These are phyloP conservation scores for Serendipita indica DNA, from an alignment of 768 basidiomycete genomes.

Conservation along the genomic window DNA sequence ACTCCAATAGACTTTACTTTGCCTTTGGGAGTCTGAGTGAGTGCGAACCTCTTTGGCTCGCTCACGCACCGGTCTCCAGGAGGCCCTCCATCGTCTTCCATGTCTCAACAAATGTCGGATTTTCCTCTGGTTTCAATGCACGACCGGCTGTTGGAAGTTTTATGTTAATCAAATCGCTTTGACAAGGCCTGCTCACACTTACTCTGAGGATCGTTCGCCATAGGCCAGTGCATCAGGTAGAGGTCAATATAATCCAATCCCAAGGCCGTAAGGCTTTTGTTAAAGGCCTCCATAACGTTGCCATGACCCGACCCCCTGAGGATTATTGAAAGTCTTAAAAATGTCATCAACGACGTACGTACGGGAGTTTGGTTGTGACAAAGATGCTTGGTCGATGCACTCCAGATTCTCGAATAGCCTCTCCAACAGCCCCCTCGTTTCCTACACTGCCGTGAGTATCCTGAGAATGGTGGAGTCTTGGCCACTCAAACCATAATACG, in stretches of 20 bases:
- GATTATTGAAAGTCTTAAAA: too few species aligned
- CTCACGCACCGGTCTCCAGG: conserved; percentile 20
- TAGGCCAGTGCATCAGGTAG: conserved; percentile 30
- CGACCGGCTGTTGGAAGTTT: conserved; percentile 10
- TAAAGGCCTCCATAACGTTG: conserved; percentile 27
- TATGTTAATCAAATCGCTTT: too few species aligned
- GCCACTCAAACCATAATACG: conserved; percentile 22
- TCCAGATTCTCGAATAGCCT: conserved; percentile 26
- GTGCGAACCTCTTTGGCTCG: not conserved
- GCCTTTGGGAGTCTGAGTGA: conserved; percentile 18
- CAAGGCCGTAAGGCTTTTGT: conserved; percentile 28
- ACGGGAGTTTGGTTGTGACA: conserved; percentile 20
- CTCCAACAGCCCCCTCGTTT: conserved; percentile 34
- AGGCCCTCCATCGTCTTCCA: conserved; percentile 27
- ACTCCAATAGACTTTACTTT: conserved; percentile 39
- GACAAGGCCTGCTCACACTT: conserved; percentile 13
- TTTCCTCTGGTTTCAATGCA: conserved; percentile 17
- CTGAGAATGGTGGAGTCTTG: conserved; percentile 38
- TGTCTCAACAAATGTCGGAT: conserved; percentile 25
- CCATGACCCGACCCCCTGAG: conserved; percentile 21
- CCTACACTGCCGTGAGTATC: conserved; percentile 23
- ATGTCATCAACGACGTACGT: conserved; percentile 10
- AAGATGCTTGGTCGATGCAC: conserved; percentile 16
- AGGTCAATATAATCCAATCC: conserved; percentile 36
- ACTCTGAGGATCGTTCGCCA: conserved; percentile 16